Base-by-base conservation (phyloP, 2,329 filamentous ascomycete species). In the Fusarium begoniae region DNA sequence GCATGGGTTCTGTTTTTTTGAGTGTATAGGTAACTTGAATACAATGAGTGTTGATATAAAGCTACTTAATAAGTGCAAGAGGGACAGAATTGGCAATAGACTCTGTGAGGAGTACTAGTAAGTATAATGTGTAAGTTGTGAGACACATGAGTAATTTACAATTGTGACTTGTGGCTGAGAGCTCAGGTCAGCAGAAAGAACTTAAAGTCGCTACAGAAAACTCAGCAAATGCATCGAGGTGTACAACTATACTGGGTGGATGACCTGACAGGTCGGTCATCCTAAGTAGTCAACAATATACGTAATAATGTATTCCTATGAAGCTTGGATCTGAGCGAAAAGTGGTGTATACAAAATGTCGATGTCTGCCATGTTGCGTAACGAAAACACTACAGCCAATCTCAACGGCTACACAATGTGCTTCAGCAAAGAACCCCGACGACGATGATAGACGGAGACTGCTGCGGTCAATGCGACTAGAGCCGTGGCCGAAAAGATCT, bases 101-200 rank as follows among this genome's bases (percentile, higher is more conserved):
- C 24, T 26, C 6, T 0, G 8, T 8, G 9, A 1, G 2, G 4
- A 18, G 6, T 26, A 3, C 3, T 2, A 12, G 10, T 26, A 12
- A 44, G 15, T 7, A 8, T 24, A 17, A 7, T 24, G 2, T 11
- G 1, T 2, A 4, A 7, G 14, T 2, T 11, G 3, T 24, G n/a
- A 24, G 5, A 0, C 3, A 18, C 0, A 44, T 24, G 3, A 12
- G 0, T 11, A 5, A 24, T 11, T 7, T 24, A 1, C 9, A 17
- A 0, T 43, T 3, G 5, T 4, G 1, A 17, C 5, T 17, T 43
- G 14, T 11, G 14, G 8, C 0, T 10, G 5, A n/a, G 40, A 41
- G 4, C 1, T 3, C 2, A 0, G 15, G 15, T n/a, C 22, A 2
- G 2, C 8, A n/a, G 2, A 15, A 5, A 15, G 13, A 41, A 15